Evolutionary conservation across 2,329 filamentous ascomycete species (phyloP).

Genomic region (Penicillium palitans): DNA sequence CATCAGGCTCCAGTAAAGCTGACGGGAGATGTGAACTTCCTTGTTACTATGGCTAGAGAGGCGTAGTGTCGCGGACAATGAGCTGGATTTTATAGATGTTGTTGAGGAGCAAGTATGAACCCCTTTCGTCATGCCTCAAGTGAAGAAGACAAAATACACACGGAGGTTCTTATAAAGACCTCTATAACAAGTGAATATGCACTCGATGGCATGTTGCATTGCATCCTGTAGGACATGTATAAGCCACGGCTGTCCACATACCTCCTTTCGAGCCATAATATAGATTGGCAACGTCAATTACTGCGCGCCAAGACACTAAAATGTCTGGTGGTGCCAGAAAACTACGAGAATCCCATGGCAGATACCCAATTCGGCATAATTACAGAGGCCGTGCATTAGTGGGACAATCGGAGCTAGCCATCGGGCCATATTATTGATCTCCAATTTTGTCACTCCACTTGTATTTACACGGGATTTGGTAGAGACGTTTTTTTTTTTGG

Average conservation of each 20-base stretch:
- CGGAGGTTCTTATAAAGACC: neutral
- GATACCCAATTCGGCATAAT: neutral
- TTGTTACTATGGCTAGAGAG: constrained; percentile 49
- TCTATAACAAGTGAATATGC: neutral
- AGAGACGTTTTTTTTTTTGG: neutral
- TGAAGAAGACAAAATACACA: too few relatives aligned
- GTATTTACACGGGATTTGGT: neutral
- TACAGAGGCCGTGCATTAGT: neutral
- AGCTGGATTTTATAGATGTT: too few relatives aligned
- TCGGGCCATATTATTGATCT: too few relatives aligned
- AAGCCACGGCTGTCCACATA: neutral
- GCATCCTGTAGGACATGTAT: neutral
- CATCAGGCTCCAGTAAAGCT: constrained; percentile 90
- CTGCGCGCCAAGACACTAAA: neutral
- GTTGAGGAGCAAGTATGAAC: too few relatives aligned
- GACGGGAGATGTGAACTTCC: constrained; percentile 81
- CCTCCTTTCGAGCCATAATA: neutral
- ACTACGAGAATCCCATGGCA: too few relatives aligned
- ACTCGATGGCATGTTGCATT: neutral
- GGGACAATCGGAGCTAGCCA: neutral
- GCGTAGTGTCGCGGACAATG: too few relatives aligned
- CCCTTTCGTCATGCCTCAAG: too few relatives aligned
- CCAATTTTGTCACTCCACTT: neutral
- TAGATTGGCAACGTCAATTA: neutral
- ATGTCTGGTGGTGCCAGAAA: too few relatives aligned